A percentile compares a stretch with the other conserved stretches of the same genome.
Evolutionary conservation across 352 stramenopile genomes (phyloP).

Genomic region (Phytophthora agathidicida): DNA sequence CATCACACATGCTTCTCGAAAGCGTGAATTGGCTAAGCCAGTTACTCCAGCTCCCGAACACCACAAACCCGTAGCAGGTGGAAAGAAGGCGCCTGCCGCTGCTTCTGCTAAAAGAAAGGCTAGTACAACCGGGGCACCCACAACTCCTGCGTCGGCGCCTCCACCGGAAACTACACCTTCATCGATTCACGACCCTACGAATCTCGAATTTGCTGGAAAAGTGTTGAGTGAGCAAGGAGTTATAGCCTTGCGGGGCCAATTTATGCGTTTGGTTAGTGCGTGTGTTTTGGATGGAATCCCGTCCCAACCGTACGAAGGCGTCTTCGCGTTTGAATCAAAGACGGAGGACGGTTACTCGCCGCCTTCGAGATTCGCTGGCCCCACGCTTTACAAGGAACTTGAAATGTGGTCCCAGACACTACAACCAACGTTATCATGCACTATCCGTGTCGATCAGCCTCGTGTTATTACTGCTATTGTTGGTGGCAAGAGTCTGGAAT

Average conservation of each 20-base stretch:
- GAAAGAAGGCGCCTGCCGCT: conserved; percentile 29
- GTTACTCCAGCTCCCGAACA: conserved; percentile 9
- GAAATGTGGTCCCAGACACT: conserved; percentile 38
- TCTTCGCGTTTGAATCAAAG: conserved; percentile 18
- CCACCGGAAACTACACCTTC: not conserved
- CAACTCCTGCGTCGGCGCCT: not conserved
- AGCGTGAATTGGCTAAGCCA: conserved; percentile 17
- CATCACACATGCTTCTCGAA: conserved; percentile 9
- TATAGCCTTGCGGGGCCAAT: conserved; percentile 14
- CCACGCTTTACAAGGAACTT: conserved; percentile 27
- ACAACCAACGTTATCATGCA: conserved; percentile 15
- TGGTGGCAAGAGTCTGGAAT: conserved; percentile 53
- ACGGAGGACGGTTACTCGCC: not conserved
- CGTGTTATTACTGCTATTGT: conserved; percentile 46
- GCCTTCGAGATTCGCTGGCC: conserved; percentile 27
- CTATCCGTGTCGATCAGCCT: not conserved
- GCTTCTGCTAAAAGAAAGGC: conserved; percentile 19
- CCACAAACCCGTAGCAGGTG: conserved; percentile 14
- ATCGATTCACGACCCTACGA: conserved; percentile 7
- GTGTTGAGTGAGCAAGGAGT: conserved; percentile 17
- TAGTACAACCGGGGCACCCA: conserved; percentile 2
- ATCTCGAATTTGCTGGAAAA: not conserved
- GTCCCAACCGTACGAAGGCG: conserved; percentile 10
- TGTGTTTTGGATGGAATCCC: conserved; percentile 40
- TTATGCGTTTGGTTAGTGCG: conserved; percentile 19